Base-by-base conservation (phyloP, 2,329 filamentous ascomycete genomes). In the Polytolypa hystricis region DNA sequence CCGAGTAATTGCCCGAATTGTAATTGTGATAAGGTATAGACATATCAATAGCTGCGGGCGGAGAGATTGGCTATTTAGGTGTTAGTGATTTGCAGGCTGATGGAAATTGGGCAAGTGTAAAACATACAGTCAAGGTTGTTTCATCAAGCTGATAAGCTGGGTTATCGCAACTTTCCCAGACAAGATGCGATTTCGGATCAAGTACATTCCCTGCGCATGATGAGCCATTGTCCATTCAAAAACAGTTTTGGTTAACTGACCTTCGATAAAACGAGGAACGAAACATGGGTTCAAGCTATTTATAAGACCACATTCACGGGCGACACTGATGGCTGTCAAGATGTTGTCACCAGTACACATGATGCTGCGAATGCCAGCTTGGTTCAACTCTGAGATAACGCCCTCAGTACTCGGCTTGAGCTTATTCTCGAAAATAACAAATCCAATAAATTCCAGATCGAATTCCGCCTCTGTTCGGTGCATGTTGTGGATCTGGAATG, bases 351-450 rank as follows among this genome's bases (percentile, higher is more conserved):
- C 87, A 0, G 86, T 93, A 21, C 94, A 77, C 84, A 95, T 93
- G 76, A 94, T 78, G 18, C 82, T 81, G 23, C 84, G 77, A 47
- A 98, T 94, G 38, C 82, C 82, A 5, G 93, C 89, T 35, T 80
- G 69, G 20, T 76, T 71, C 3, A 98, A 71, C 60, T 96, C 87
- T 38, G 81, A 73, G 17, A 98, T 75, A 21, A 95, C 82, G 1
- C 71, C 73, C 1, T 83, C 73, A 0, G 89, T 95, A 14, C 76
- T 86, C 1, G 84, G 79, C 58, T 98, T 98, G 42, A 98, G 66
- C 62, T 98, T 98, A 64, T 98, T 98, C 62, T 98, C 91, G 50
- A 98, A 98, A 37, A 98, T 81, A 53, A 98, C 96, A 62, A 98
- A 98, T 4, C 91, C 91, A 23, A 87, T 73, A 53, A 98, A 96